Percentiles rank a stretch among this genome's conserved stretches.
Evolutionary conservation across 768 basidiomycete species (phyloP).

Genomic region (Xerocomellus amylosporus): DNA sequence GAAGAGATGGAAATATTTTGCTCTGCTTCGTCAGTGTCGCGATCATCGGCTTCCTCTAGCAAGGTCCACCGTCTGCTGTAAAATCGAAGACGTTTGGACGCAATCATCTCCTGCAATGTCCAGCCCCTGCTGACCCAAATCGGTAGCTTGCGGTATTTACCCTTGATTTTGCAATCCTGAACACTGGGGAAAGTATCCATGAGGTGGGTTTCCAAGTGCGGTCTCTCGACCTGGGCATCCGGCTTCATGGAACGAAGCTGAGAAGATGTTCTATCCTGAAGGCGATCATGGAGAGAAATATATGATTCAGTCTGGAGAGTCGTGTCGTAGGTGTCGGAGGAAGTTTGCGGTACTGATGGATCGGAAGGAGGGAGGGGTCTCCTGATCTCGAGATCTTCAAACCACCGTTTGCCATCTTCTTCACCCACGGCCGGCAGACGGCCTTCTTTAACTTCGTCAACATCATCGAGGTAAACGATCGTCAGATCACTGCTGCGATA

Average conservation of each 20-base stretch:
- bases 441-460: slow-evolving; percentile 21
- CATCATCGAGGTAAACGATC: slow-evolving; percentile 29
- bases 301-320: background rate
- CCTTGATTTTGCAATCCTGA: background rate
- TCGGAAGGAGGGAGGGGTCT: slow-evolving; percentile 9
- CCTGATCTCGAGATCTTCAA: slow-evolving; percentile 16
- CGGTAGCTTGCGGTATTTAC: slow-evolving; percentile 9
- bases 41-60: slow-evolving; percentile 23
- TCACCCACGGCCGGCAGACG: slow-evolving; percentile 6
- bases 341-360: background rate
- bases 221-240: slow-evolving; percentile 25
- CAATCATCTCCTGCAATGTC: slow-evolving; percentile 30
- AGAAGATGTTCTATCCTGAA: background rate
- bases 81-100: slow-evolving; percentile 28
- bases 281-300: slow-evolving; percentile 12
- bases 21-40: slow-evolving; percentile 10
- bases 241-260: slow-evolving; percentile 9
- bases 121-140: slow-evolving; percentile 25
- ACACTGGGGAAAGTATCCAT: background rate
- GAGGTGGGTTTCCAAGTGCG: slow-evolving; percentile 12
- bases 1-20: slow-evolving; percentile 8
- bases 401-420: slow-evolving; percentile 8
- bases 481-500: slow-evolving; percentile 26
- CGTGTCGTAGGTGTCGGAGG: slow-evolving; percentile 1
- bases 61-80: slow-evolving; percentile 25